Evolutionary conservation across 148 eudicot species (phyloP), one percentile per base, ranked within the genome.

Genomic region (Polygonum aviculare): DNA sequence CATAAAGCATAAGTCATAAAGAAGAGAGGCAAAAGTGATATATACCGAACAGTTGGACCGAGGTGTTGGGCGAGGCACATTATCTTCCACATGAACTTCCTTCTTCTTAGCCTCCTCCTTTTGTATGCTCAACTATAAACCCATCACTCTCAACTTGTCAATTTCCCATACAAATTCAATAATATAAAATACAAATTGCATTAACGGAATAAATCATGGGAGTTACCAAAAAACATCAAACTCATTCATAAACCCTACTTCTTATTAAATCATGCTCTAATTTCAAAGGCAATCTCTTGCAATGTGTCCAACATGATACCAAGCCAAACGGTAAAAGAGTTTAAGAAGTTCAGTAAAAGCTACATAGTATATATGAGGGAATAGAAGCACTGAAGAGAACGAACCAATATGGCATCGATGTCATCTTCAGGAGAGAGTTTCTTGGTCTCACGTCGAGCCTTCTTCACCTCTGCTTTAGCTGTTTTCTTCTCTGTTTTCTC

Each of bases 81-180:
- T 95, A n/a, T 95, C 97, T 83, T 95, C 98, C 18, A 95, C 79
- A 54, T 84, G 96, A 54, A 95, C 85, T 80, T 92, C 97, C 79
- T 89, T 95, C 90, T 95, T 95, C 89, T 95, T 95, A 69, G 98
- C 97, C 80, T 95, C 98, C 86, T 95, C 98, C 79, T 95, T 95
- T 75, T 92, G 96, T 80, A 95, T 92, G 84, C 83, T 90, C 87
- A 90, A 77, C 98, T 94, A 84, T 74, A 69, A 72, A 10, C 74
- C 45, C 69, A 31, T 62, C 69, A 62, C 3, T 22, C 39, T 62
- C 38, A 62, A 33, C 38, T 51, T 7, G 19, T 26, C 69, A 62
- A 62, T 62, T 62, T 62, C 12, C 69, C 14, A 26, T 33, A 10
- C 5, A 1, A 54, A 18, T 54, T 54, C 22, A 18, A 10, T 4